These are phyloP conservation scores for Carpinus viminea DNA, from an alignment of 306 rosid genomes.

Conservation along the genomic window DNA sequence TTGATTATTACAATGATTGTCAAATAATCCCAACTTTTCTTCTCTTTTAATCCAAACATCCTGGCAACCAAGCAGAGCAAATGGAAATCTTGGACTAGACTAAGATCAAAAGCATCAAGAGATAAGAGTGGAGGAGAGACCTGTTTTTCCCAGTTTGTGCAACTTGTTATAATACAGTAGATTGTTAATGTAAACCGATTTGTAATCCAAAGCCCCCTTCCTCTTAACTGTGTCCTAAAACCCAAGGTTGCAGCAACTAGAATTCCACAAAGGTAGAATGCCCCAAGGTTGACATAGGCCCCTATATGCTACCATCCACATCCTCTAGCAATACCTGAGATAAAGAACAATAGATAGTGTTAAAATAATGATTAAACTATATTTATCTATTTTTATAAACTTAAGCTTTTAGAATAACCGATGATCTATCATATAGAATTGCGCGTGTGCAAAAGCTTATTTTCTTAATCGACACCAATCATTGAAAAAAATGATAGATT, in stretches of 20 bases:
- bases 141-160: constrained; percentile 63
- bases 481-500: constrained; percentile 2
- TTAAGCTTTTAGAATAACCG: no score
- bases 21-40: neutral
- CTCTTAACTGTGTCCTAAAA: constrained; percentile 49
- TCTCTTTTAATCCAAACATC: neutral
- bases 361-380: no score
- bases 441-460: neutral
- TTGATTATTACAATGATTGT: neutral
- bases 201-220: constrained; percentile 76
- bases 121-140: constrained; percentile 28
- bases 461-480: neutral
- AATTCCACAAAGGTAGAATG: constrained; percentile 74
- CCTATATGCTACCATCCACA: constrained; percentile 82
- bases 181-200: no score
- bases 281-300: constrained; percentile 66
- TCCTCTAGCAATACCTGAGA: constrained; percentile 66
- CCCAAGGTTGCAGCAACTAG: constrained; percentile 57
- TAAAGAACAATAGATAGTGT: neutral
- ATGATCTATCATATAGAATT: neutral
- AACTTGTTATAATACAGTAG: constrained; percentile 42
- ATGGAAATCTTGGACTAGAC: neutral
- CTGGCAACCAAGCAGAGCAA: constrained; percentile 12
- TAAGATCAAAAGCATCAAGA: constrained; percentile 1
- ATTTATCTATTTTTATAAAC: no score